phyloP scores from a whole-genome alignment of 83 land plant genomes.

The Isoetes engelmannii region DNA sequence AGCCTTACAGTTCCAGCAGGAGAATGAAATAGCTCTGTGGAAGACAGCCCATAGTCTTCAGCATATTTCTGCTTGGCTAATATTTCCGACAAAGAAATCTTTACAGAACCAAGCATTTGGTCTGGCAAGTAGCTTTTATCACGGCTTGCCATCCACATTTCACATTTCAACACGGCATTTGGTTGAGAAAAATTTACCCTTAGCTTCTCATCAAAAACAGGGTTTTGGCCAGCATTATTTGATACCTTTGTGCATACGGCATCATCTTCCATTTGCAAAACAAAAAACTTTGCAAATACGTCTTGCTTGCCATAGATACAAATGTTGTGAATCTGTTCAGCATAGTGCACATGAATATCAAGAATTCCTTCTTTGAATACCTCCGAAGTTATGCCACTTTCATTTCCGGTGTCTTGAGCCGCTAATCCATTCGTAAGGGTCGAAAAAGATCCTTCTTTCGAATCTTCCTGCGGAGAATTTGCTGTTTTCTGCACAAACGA shows the following conservation, averaged over 20 bases:
- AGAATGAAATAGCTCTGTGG: slow-evolving; percentile 77
- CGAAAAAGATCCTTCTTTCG: no score
- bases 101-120: slow-evolving; percentile 62
- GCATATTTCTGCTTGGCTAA: slow-evolving; percentile 37
- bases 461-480: no score
- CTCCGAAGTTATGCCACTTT: no score
- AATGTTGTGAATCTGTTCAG: slow-evolving; percentile 68
- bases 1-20: slow-evolving; percentile 64
- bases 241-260: slow-evolving; percentile 43
- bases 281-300: slow-evolving; percentile 75
- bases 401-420: no score
- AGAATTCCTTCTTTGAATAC: slow-evolving; percentile 30
- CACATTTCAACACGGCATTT: slow-evolving; percentile 64
- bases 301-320: slow-evolving; percentile 77
- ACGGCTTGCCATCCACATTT: slow-evolving; percentile 75
- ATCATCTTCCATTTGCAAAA: slow-evolving; percentile 59
- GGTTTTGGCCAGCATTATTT: slow-evolving; percentile 59
- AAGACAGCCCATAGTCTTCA: slow-evolving; percentile 53
- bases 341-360: slow-evolving; percentile 56
- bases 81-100: slow-evolving; percentile 47
- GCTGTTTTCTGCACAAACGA: no score
- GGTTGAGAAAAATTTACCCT: slow-evolving; percentile 31
- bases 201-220: slow-evolving; percentile 53
- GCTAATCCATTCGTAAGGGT: no score
- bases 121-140: slow-evolving; percentile 51